Evolutionary conservation across 345 rosid species (phyloP).

Genomic region (Viola odorata): DNA sequence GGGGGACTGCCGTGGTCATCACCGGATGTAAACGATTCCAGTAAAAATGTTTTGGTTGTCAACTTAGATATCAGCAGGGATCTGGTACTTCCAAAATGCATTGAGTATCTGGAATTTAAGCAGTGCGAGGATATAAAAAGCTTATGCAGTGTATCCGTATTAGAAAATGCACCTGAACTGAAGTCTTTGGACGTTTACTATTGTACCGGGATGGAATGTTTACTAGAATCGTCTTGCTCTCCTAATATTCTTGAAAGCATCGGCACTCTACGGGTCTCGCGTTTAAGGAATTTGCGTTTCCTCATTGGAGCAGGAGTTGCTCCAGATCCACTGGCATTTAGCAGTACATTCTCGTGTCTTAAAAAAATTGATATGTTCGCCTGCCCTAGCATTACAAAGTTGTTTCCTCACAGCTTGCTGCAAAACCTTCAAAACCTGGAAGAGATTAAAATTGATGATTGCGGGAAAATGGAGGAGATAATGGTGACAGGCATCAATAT

Average conservation of each 20-base stretch:
- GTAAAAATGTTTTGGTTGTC: background rate
- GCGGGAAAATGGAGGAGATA: constrained; percentile 18
- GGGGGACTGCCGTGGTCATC: background rate
- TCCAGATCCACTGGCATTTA: background rate
- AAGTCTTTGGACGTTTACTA: background rate
- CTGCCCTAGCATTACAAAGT: constrained; percentile 12
- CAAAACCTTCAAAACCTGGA: constrained; percentile 14
- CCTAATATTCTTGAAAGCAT: too few relatives aligned
- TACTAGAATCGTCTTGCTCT: background rate
- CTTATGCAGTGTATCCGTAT: too few relatives aligned
- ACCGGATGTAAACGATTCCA: too few relatives aligned
- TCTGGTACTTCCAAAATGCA: too few relatives aligned
- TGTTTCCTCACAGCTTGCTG: constrained; percentile 4
- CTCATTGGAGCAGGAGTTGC: too few relatives aligned
- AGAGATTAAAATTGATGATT: background rate
- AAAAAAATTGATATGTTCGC: fast-evolving
- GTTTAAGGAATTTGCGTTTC: too few relatives aligned
- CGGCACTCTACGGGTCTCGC: too few relatives aligned
- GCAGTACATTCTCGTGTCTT: background rate
- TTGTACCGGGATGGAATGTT: too few relatives aligned
- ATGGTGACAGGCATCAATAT: background rate
- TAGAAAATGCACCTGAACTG: too few relatives aligned
- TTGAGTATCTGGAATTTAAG: too few relatives aligned
- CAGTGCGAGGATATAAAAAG: too few relatives aligned
- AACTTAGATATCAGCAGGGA: too few relatives aligned